These are phyloP conservation scores for Hammondia hammondi DNA, from an alignment of 169 alveolate species.

Conservation along the genomic window DNA sequence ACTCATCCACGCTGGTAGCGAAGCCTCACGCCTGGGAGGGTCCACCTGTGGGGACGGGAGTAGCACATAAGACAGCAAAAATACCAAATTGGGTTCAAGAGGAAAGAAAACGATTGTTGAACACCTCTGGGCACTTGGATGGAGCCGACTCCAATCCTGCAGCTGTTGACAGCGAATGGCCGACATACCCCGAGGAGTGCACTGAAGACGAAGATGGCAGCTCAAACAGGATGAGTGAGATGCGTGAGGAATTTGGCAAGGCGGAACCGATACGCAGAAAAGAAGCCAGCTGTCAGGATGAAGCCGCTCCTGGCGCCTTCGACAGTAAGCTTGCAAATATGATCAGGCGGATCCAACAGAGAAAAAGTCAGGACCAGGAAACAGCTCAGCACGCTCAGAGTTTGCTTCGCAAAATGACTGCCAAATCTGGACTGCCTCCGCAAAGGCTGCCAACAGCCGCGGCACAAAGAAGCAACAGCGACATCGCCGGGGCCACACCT, in stretches of 20 bases:
- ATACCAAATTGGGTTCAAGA: no score
- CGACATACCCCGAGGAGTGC: neutral
- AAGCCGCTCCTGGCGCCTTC: neutral
- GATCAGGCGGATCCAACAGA: neutral
- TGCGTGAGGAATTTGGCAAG: neutral
- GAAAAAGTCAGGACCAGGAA: neutral
- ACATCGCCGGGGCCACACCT: neutral
- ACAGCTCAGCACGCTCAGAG: neutral
- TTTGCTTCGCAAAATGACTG: conserved; percentile 19
- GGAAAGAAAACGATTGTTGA: no score
- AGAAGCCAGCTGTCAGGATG: neutral
- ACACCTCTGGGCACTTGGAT: no score
- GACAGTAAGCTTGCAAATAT: neutral
- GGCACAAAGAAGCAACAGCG: neutral
- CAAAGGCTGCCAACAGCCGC: neutral
- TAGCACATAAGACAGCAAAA: no score
- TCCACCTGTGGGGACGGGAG: no score
- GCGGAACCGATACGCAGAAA: neutral
- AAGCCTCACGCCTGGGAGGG: no score
- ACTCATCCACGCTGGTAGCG: no score
- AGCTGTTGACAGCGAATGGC: no score
- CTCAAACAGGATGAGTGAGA: neutral
- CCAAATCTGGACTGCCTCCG: neutral
- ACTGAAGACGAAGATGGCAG: neutral
- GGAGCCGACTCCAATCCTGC: no score